A percentile compares a stretch with the other conserved stretches of the same genome.
These are phyloP conservation scores for Omphalea diandra DNA, from an alignment of 441 rosid species.

Conservation along the genomic window DNA sequence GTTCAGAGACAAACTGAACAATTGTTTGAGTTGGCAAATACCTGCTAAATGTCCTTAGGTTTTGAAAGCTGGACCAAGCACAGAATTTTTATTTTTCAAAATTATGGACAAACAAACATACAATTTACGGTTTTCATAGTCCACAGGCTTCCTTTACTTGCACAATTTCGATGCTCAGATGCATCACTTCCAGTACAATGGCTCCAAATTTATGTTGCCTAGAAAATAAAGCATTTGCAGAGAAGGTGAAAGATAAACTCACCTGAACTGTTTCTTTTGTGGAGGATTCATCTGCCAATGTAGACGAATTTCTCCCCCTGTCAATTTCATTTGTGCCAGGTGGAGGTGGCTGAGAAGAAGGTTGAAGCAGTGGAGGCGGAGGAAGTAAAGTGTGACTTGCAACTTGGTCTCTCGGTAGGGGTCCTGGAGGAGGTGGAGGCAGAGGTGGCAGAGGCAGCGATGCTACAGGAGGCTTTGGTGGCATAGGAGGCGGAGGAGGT, in stretches of 20 bases:
- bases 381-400: slow-evolving; percentile 53
- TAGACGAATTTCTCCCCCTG: slow-evolving; percentile 42
- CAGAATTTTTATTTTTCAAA: not conserved
- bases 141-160: not conserved
- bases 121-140: not conserved
- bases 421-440: slow-evolving; percentile 95
- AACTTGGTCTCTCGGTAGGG: slow-evolving; percentile 68
- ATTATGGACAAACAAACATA: not conserved
- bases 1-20: not conserved
- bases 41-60: not conserved
- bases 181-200: not conserved
- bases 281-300: slow-evolving; percentile 41
- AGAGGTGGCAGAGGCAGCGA: slow-evolving; percentile 61
- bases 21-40: not conserved
- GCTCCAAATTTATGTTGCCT: not conserved
- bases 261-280: slow-evolving; percentile 55
- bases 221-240: not conserved
- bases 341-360: slow-evolving; percentile 59
- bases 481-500: slow-evolving; percentile 89
- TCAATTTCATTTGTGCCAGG: slow-evolving; percentile 51
- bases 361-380: slow-evolving; percentile 64
- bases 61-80: not conserved
- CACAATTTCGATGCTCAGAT: not conserved
- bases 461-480: slow-evolving; percentile 50
- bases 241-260: slow-evolving; percentile 13